Evolutionary conservation across 2,329 filamentous ascomycete genomes (phyloP), one percentile per base, ranked within the genome.

Genomic region (Microsporum audouinii): DNA sequence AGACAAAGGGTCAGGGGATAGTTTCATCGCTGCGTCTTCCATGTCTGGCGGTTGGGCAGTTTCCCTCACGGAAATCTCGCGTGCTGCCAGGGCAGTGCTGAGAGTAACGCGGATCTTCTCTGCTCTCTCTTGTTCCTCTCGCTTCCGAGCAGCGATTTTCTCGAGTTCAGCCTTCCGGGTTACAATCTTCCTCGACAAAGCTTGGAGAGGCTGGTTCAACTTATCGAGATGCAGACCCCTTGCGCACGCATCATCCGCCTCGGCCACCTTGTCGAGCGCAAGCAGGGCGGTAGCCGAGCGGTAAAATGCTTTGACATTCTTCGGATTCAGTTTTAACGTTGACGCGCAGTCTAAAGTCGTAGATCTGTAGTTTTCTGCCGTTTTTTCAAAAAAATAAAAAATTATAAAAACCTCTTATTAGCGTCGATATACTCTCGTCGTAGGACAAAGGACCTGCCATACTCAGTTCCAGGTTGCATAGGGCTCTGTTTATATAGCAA

Each of bases 301-400:
- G 75, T 95, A 99, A 76, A 86, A 90, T 0, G 94, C 92, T 77
- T 99, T 99, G 69, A 95, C 73, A 72, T 96, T 96, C 58, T 72
- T 73, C 2, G 86, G 82, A 74, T 96, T 95, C 62, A 96, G 78
- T 43, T 85, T 83, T 63, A 99, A 80, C 1, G 89, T 87, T 5
- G 84, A 80, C 1, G 87, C 88, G 73, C 91, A 94, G 78, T 97
- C 94, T 56, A 87, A 81, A 69, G 87, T 95, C 75, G 88, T 91
- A 64, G 85, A 87, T 65, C 92, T 86, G 76, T 91, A 94, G 77
- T 99, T 99, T 71, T 84, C 84, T 86, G 67, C 43, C 17, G 17
- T 23, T 23, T 23, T 23, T 23, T 23, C 17, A 23, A 23, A 23
- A 23, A 23, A 23, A 23, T 23, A 23, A 23, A 23, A 23, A 23